phyloP scores from a whole-genome alignment of 352 stramenopile genomes.

The Globisporangium emineosum region DNA sequence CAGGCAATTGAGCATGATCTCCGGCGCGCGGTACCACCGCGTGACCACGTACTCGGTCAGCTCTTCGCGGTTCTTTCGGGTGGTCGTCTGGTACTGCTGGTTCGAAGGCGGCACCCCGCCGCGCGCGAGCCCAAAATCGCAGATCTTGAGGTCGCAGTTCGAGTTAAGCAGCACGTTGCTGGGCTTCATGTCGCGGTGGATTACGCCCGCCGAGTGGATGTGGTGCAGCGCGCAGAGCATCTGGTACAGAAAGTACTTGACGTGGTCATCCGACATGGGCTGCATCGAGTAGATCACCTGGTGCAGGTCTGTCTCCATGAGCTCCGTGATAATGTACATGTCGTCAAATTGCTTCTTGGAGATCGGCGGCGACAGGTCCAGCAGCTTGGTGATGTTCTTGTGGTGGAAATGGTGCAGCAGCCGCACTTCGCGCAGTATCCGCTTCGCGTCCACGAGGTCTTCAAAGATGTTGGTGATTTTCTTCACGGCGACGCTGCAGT shows the following conservation, averaged over 20 bases:
- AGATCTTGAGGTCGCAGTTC: slow-evolving; percentile 89
- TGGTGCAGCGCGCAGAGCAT: slow-evolving; percentile 85
- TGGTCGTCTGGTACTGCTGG: slow-evolving; percentile 34
- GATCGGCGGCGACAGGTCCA: slow-evolving; percentile 89
- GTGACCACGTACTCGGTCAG: slow-evolving; percentile 14
- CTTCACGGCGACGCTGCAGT: slow-evolving; percentile 89
- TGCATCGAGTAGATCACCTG: slow-evolving; percentile 95
- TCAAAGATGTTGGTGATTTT: slow-evolving; percentile 94
- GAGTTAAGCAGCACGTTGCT: slow-evolving; percentile 81
- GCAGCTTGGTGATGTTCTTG: slow-evolving; percentile 92
- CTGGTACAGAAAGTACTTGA: slow-evolving; percentile 83
- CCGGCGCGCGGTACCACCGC: slow-evolving; percentile 4
- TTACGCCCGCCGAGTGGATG: slow-evolving; percentile 92
- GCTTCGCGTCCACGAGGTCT: slow-evolving; percentile 97
- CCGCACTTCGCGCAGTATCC: slow-evolving; percentile 94
- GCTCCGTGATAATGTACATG: slow-evolving; percentile 95
- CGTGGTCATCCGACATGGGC: slow-evolving; percentile 85
- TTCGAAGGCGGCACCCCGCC: slow-evolving; percentile 70
- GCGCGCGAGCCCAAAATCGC: slow-evolving; percentile 89
- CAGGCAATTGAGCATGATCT: slow-evolving; percentile 93
- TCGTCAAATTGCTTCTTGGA: slow-evolving; percentile 93
- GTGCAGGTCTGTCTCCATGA: slow-evolving; percentile 97
- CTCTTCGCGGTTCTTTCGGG: slow-evolving; percentile 37
- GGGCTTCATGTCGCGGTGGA: slow-evolving; percentile 84
- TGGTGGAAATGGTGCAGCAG: slow-evolving; percentile 84